These are phyloP conservation scores for Backusella morwellensis DNA, from an alignment of 192 early-diverging fungal species.

Conservation along the genomic window DNA sequence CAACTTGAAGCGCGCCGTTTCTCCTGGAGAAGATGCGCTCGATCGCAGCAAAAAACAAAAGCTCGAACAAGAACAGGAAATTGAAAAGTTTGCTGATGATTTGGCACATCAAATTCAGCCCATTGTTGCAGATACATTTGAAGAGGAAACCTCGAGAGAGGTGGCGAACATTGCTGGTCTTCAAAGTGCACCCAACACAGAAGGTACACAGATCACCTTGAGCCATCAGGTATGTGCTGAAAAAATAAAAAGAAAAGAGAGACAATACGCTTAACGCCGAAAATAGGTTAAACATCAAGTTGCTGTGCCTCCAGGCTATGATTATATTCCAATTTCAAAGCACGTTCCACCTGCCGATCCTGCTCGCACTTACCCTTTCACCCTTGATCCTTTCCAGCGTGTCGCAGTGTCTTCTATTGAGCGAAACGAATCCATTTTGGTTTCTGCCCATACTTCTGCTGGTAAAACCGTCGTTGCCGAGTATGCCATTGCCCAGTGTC, in stretches of 20 bases:
- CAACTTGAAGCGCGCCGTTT: not conserved
- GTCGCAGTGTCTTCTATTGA: slow-evolving; percentile 88
- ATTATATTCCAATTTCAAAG: slow-evolving; percentile 84
- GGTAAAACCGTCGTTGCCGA: slow-evolving; percentile 99
- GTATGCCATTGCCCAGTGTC: slow-evolving; percentile 91
- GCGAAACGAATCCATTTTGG: slow-evolving; percentile 90
- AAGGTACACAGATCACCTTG: slow-evolving; percentile 40
- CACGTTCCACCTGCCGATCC: slow-evolving; percentile 79
- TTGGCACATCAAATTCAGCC: slow-evolving; percentile 37
- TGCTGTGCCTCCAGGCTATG: slow-evolving; percentile 82
- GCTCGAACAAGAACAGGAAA: not conserved
- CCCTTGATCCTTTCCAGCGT: slow-evolving; percentile 94
- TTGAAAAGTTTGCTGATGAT: slow-evolving; percentile 16
- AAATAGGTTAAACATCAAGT: slow-evolving; percentile 91
- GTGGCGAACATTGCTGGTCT: slow-evolving; percentile 57
- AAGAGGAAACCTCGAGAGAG: slow-evolving; percentile 66
- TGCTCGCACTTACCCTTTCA: slow-evolving; percentile 86
- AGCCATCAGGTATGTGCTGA: slow-evolving; percentile 39
- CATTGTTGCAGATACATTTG: slow-evolving; percentile 67
- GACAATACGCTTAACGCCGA: not conserved
- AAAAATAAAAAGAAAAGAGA: not conserved
- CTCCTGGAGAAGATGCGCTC: not conserved
- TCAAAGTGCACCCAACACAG: slow-evolving; percentile 46
- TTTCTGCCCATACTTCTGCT: slow-evolving; percentile 94
- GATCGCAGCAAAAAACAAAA: slow-evolving; percentile 11